Evolutionary conservation across 306 rosid species (phyloP).

Genomic region (Prosopis cineraria): DNA sequence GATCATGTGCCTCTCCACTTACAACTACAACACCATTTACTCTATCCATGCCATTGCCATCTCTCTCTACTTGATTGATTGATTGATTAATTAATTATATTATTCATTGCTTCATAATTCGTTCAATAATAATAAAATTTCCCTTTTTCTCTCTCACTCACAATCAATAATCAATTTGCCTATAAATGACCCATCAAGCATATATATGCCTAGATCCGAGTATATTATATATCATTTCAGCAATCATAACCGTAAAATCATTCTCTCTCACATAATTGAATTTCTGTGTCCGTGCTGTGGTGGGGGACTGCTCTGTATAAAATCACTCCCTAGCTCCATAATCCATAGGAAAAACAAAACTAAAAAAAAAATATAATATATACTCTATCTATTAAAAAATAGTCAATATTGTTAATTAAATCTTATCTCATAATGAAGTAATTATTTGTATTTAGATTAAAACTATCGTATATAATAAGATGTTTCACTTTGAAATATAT

Average conservation of each 20-base stretch:
- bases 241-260: constrained; percentile 29
- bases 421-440: too few relatives aligned
- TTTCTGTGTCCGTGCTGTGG: neutral
- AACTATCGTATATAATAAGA: too few relatives aligned
- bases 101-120: neutral
- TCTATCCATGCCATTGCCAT: too few relatives aligned
- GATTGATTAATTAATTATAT: constrained; percentile 12
- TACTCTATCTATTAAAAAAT: too few relatives aligned
- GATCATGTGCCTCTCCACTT: constrained; percentile 58
- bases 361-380: too few relatives aligned
- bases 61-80: too few relatives aligned
- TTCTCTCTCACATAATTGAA: neutral
- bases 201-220: constrained; percentile 24
- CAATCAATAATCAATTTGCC: neutral
- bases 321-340: neutral
- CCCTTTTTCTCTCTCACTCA: neutral
- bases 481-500: too few relatives aligned
- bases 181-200: neutral
- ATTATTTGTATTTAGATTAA: too few relatives aligned
- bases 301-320: constrained; percentile 15
- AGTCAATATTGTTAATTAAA: too few relatives aligned
- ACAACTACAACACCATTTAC: constrained; percentile 34
- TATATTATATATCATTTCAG: constrained; percentile 36
- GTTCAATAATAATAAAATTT: neutral
- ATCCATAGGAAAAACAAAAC: neutral